Percentiles rank a stretch among this genome's conserved stretches.
Evolutionary conservation across 1,284 basidiomycete species (phyloP).

Genomic region (Volvariella surrecta): DNA sequence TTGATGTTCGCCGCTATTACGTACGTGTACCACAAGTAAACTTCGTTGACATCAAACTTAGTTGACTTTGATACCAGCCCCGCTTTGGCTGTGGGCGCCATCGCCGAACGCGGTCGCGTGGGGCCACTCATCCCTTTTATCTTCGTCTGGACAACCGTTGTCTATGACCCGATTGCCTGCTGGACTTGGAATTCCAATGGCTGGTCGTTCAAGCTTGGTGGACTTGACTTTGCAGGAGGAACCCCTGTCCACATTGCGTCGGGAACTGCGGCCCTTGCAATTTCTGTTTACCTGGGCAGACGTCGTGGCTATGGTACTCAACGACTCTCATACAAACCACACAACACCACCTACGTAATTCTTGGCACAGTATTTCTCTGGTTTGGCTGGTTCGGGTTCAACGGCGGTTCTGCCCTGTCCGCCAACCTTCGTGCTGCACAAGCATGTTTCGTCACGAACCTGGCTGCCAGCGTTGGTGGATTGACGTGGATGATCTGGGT

Average conservation of each 20-base stretch:
- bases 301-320: slow-evolving; percentile 91
- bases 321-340: slow-evolving; percentile 82
- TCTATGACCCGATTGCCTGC: slow-evolving; percentile 89
- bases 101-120: slow-evolving; percentile 85
- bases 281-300: slow-evolving; percentile 88
- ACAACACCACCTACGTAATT: slow-evolving; percentile 84
- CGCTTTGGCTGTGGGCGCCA: slow-evolving; percentile 84
- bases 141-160: slow-evolving; percentile 89
- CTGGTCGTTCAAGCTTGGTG: slow-evolving; percentile 76
- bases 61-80: slow-evolving; percentile 30
- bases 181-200: slow-evolving; percentile 94
- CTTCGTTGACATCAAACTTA: neutral
- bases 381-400: slow-evolving; percentile 96
- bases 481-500: slow-evolving; percentile 92
- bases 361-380: slow-evolving; percentile 92
- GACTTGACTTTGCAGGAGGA: slow-evolving; percentile 93
- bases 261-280: slow-evolving; percentile 86
- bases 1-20: slow-evolving; percentile 85
- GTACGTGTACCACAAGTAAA: slow-evolving; percentile 26
- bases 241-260: slow-evolving; percentile 93
- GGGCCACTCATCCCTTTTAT: slow-evolving; percentile 86
- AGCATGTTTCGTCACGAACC: slow-evolving; percentile 91
- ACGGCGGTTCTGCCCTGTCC: slow-evolving; percentile 78
- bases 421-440: slow-evolving; percentile 86
- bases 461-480: slow-evolving; percentile 80